phyloP scores from a whole-genome alignment of 83 land plant species.

The Thuja plicata region DNA sequence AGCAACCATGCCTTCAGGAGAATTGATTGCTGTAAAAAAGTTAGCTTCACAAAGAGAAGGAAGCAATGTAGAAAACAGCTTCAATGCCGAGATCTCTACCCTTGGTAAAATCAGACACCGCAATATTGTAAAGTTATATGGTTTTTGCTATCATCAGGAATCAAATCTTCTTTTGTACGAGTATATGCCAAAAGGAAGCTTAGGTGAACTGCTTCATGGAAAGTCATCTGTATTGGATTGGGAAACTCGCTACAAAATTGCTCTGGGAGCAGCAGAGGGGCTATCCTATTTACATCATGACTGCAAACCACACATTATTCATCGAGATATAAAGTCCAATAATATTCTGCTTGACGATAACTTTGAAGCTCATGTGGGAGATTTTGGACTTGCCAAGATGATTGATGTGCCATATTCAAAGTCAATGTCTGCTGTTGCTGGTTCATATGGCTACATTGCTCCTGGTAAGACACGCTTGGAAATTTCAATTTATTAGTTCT shows the following conservation, averaged over 20 bases:
- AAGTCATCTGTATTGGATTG: conserved; percentile 35
- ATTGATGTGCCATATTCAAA: conserved; percentile 46
- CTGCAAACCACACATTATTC: conserved; percentile 54
- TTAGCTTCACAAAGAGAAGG: conserved; percentile 42
- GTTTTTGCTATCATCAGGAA: conserved; percentile 50
- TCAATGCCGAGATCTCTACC: conserved; percentile 39
- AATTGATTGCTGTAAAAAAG: conserved; percentile 35
- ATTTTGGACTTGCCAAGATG: conserved; percentile 73
- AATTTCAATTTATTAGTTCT: background rate
- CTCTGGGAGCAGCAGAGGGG: conserved; percentile 68
- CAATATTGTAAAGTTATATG: conserved; percentile 67
- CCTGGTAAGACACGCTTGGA: conserved; percentile 18
- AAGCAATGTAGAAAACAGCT: conserved; percentile 31
- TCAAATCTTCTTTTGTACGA: conserved; percentile 64
- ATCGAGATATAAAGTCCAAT: conserved; percentile 72
- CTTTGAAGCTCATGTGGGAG: conserved; percentile 72
- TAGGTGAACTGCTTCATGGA: conserved; percentile 62
- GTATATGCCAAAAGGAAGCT: conserved; percentile 70
- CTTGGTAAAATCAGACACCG: conserved; percentile 67
- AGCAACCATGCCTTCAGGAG: conserved; percentile 32
- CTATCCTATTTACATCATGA: conserved; percentile 71
- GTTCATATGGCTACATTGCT: conserved; percentile 73
- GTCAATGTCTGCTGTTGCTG: conserved; percentile 61
- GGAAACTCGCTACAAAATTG: conserved; percentile 61
- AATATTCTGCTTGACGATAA: conserved; percentile 62